Evolutionary conservation across 2,329 filamentous ascomycete genomes (phyloP), one percentile per base, ranked within the genome.

Genomic region (Xylariales sp.): DNA sequence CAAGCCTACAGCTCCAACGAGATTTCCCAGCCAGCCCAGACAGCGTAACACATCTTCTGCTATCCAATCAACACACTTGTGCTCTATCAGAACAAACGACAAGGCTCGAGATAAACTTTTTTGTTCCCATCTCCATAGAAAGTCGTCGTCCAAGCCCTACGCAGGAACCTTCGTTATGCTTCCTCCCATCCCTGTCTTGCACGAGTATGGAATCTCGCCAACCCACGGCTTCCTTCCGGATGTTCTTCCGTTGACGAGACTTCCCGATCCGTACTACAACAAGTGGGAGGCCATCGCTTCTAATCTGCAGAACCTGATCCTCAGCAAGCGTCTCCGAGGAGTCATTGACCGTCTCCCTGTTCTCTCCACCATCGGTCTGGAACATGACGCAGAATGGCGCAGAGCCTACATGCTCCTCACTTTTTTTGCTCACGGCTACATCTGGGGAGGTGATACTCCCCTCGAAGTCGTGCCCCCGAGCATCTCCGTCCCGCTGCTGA

Each of bases 241-340:
- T 45, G 81, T 88, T 47, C 67, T 85, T 24, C 93, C 93, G 29
- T 71, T 97, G 46, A 81, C 87, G 44, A 70, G 78, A 39, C 79
- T 98, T 12, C 85, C 89, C 8, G 86, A 96, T 56, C 78, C 85
- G 3, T 97, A 96, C 69, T 98, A 97, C 65, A 83, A 86, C 61
- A 88, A 88, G 57, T 98, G 93, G 93, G 93, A 98, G 66, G 78
- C 84, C 31, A 76, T 96, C 34, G 78, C 84, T 23, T 77, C 82
- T 49, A 96, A 95, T 55, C 73, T 98, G 20, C 93, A 96, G 65
- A 81, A 83, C 11, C 70, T 97, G 42, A 81, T 97, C 36, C 74
- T 96, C 40, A 94, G 83, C 63, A 88, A 85, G 60, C 82, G 90
- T 43, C 71, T 98, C 46, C 83, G 88, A 31, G 76, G 81, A 35